Evolutionary conservation across 495 filamentous ascomycete species (phyloP).

Genomic region (Lindgomyces ingoldianus): DNA sequence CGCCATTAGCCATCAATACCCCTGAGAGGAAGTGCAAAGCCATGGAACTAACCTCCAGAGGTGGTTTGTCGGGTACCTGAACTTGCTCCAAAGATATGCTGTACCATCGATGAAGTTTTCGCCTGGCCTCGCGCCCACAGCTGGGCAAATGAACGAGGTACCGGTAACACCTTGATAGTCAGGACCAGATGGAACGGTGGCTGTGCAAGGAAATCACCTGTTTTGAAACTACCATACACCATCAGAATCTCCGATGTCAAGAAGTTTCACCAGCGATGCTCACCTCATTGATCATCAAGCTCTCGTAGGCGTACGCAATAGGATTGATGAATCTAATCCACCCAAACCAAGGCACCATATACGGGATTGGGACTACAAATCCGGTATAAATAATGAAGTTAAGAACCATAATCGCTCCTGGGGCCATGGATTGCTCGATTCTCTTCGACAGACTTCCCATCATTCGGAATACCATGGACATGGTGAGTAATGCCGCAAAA

Average conservation of each 20-base stretch:
- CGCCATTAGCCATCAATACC: too few relatives aligned
- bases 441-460: neutral
- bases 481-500: neutral
- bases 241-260: neutral
- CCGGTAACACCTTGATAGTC: conserved; percentile 2
- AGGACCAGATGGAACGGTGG: conserved; percentile 11
- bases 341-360: conserved; percentile 60
- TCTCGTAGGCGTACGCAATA: conserved; percentile 31
- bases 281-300: conserved; percentile 26
- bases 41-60: neutral
- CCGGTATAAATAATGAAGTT: conserved; percentile 81
- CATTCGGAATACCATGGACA: neutral
- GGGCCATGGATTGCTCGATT: conserved; percentile 5
- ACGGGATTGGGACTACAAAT: conserved; percentile 71
- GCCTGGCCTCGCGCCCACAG: conserved; percentile 9
- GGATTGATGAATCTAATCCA: conserved; percentile 35
- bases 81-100: neutral
- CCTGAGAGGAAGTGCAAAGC: too few relatives aligned
- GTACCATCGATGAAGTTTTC: conserved; percentile 3
- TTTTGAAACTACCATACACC: conserved; percentile 14
- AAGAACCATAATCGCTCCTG: conserved; percentile 59
- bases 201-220: conserved; percentile 22
- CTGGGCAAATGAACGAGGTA: conserved; percentile 11
- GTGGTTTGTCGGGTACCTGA: neutral
- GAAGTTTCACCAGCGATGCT: neutral